A percentile compares a stretch with the other conserved stretches of the same genome.
Evolutionary conservation across 768 basidiomycete species (phyloP).

Genomic region (Trametes punicea): DNA sequence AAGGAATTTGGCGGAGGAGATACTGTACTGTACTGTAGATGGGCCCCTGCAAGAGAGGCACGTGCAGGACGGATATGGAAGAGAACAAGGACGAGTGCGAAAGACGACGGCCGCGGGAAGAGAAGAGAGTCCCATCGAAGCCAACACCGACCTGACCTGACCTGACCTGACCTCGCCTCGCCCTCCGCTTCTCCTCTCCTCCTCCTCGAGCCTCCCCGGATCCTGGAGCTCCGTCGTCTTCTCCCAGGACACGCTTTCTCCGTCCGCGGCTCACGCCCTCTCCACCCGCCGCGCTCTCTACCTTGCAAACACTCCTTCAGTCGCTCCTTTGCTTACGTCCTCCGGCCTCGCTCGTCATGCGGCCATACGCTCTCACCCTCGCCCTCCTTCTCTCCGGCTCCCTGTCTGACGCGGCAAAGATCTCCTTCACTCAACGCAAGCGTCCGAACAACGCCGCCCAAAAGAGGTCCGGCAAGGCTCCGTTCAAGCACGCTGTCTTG

Average conservation of each 20-base stretch:
- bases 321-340: conserved; percentile 20
- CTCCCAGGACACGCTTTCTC: conserved; percentile 7
- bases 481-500: conserved; percentile 25
- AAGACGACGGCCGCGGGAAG: too few species aligned
- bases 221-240: conserved; percentile 6
- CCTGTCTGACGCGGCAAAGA: conserved; percentile 42
- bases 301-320: conserved; percentile 22
- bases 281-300: conserved; percentile 23
- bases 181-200: not conserved
- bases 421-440: conserved; percentile 47
- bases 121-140: too few species aligned
- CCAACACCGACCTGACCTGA: not conserved
- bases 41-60: too few species aligned
- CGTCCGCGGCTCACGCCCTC: conserved; percentile 1
- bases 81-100: not conserved
- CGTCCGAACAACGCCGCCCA: conserved; percentile 27
- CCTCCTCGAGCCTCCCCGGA: not conserved
- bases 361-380: conserved; percentile 34
- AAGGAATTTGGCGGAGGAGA: too few species aligned
- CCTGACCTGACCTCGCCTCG: not conserved
- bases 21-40: too few species aligned
- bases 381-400: conserved; percentile 36
- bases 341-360: conserved; percentile 38
- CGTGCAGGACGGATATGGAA: not conserved
- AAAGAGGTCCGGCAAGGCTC: conserved; percentile 35